Conservation (phyloP, 768 basidiomycete species). For the Chlorophyllum brunneum region DNA sequence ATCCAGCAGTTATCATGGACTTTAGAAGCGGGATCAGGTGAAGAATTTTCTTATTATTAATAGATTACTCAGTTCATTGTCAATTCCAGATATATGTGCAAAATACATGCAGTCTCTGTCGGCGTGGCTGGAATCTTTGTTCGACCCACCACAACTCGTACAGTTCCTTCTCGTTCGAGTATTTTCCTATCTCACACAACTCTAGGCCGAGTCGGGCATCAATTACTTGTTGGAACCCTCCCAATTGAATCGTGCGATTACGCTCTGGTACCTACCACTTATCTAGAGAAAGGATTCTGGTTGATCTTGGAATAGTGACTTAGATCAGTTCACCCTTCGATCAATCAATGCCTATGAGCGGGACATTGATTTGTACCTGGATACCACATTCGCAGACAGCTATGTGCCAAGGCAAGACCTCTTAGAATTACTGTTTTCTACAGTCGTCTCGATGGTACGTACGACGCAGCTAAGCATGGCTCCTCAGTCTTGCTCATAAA, state of each 20-base stretch:
- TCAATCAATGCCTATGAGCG: slow-evolving; percentile 35
- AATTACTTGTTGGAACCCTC: slow-evolving; percentile 5
- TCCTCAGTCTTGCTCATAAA: not conserved
- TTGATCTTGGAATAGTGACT: slow-evolving; percentile 31
- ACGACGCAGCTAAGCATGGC: not conserved
- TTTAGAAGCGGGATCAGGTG: slow-evolving; percentile 37
- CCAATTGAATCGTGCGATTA: slow-evolving; percentile 1
- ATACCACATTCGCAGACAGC: slow-evolving; percentile 36
- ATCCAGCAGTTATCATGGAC: slow-evolving; percentile 62
- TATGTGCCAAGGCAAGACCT: not conserved
- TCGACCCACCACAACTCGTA: not conserved
- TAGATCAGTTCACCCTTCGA: slow-evolving; percentile 33
- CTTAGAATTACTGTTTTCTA: slow-evolving; percentile 4
- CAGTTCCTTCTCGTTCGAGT: not conserved
- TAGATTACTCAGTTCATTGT: not conserved
- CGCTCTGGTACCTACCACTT: not conserved
- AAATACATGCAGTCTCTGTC: slow-evolving; percentile 6
- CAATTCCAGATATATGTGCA: not conserved
- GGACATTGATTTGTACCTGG: slow-evolving; percentile 33
- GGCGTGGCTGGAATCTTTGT: slow-evolving; percentile 10
- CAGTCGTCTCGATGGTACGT: not conserved
- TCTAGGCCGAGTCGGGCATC: not conserved
- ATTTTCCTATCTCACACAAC: not conserved
- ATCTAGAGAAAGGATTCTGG: not conserved
- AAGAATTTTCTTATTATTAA: slow-evolving; percentile 12